phyloP scores from a whole-genome alignment of 129 eudicot genomes.

The Pittosporum tobira region DNA sequence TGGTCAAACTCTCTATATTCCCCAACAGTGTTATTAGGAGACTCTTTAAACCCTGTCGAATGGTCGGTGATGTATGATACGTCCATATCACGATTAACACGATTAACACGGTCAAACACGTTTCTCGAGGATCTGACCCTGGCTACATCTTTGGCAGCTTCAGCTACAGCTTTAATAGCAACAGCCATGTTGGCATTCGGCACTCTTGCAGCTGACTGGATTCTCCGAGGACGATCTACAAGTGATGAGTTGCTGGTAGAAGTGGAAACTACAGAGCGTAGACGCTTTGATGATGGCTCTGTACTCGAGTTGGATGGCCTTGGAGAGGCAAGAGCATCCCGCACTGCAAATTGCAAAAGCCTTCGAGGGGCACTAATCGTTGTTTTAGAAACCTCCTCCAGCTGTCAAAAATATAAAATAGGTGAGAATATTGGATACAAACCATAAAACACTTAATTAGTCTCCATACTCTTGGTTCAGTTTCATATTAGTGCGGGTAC shows the following conservation, averaged over 20 bases:
- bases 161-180: conserved; percentile 76
- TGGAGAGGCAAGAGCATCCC: conserved; percentile 77
- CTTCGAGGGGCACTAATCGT: conserved; percentile 54
- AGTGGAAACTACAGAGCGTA: conserved; percentile 78
- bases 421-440: too few species aligned
- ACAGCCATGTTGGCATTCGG: conserved; percentile 54
- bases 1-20: conserved; percentile 24
- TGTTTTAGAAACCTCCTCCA: conserved; percentile 43
- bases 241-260: conserved; percentile 26
- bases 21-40: conserved; percentile 23
- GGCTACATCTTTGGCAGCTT: conserved; percentile 71
- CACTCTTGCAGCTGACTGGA: conserved; percentile 37
- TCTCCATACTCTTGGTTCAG: too few species aligned
- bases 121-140: conserved; percentile 52
- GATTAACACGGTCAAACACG: conserved; percentile 86
- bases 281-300: conserved; percentile 69
- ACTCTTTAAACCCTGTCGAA: conserved; percentile 20
- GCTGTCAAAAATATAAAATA: conserved; percentile 34
- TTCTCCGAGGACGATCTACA: conserved; percentile 36
- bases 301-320: conserved; percentile 42
- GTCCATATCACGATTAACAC: conserved; percentile 62
- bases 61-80: conserved; percentile 22
- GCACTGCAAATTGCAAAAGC: conserved; percentile 86
- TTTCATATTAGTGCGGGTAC: too few species aligned
- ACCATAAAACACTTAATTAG: too few species aligned